Percentiles rank a stretch among this genome's conserved stretches.
phyloP scores from a whole-genome alignment of 2,329 filamentous ascomycete species.

The Cercospora sp. region DNA sequence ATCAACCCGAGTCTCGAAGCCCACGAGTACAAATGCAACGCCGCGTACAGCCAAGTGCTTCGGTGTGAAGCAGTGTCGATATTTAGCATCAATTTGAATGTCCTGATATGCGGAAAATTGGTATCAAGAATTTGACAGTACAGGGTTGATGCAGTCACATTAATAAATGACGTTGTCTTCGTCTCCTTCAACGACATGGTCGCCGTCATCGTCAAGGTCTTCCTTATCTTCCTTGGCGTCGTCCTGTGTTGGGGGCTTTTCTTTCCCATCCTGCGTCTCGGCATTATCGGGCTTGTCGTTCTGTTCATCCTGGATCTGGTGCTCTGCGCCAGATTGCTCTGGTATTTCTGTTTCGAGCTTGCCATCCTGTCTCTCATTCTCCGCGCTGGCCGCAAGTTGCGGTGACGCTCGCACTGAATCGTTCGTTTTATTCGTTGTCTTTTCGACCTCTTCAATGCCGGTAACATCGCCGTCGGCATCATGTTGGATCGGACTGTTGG shows the following conservation, averaged over 20 bases:
- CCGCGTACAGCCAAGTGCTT: background rate
- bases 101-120: background rate
- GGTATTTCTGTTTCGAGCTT: background rate
- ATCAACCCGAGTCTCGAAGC: background rate
- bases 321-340: background rate
- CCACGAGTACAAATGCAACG: background rate
- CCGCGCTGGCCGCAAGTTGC: background rate
- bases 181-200: conserved; percentile 78
- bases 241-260: conserved; percentile 17
- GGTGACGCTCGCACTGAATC: background rate
- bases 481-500: background rate
- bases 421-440: background rate
- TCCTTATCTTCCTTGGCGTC: conserved; percentile 49
- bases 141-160: conserved; percentile 26
- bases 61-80: background rate
- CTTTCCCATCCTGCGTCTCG: conserved; percentile 23
- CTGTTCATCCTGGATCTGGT: conserved; percentile 7
- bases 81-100: no score
- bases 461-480: background rate
- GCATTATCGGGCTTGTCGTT: conserved; percentile 11
- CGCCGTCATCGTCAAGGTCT: conserved; percentile 57
- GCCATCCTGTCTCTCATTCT: background rate
- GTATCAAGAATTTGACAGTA: background rate
- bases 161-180: conserved; percentile 93
- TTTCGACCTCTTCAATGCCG: background rate